Evolutionary conservation across 2,329 filamentous ascomycete species (phyloP).

Genomic region (Arthrobotrys musiformis): DNA sequence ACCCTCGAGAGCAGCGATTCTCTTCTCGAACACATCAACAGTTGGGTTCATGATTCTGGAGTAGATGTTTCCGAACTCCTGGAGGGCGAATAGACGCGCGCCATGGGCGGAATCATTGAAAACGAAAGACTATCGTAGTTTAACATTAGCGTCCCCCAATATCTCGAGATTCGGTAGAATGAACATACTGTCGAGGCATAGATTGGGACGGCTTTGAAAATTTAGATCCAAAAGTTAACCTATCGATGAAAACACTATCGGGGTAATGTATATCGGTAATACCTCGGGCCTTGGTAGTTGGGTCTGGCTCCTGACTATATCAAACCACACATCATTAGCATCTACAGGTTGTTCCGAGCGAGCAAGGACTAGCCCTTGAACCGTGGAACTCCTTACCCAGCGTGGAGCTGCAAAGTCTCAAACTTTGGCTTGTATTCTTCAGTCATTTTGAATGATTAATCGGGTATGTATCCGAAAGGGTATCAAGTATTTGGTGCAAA

Average conservation of each 20-base stretch:
- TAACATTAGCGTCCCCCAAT: slow-evolving; percentile 26
- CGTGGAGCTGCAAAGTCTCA: slow-evolving; percentile 86
- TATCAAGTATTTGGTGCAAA: not conserved
- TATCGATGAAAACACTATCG: not conserved
- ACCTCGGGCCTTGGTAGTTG: slow-evolving; percentile 75
- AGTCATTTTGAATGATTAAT: slow-evolving; percentile 17
- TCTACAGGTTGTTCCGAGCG: not conserved
- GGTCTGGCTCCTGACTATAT: slow-evolving; percentile 79
- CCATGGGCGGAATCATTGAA: slow-evolving; percentile 98
- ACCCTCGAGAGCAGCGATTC: slow-evolving; percentile 93
- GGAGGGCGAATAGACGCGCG: slow-evolving; percentile 92
- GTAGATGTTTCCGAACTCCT: slow-evolving; percentile 98
- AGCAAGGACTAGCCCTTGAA: not conserved
- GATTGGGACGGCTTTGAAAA: slow-evolving; percentile 83
- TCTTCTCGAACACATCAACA: slow-evolving; percentile 94
- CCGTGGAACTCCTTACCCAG: slow-evolving; percentile 71
- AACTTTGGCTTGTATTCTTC: slow-evolving; percentile 69
- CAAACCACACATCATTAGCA: slow-evolving; percentile 40
- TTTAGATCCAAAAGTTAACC: not conserved
- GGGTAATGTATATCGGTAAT: not conserved
- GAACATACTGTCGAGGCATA: slow-evolving; percentile 83
- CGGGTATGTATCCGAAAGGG: not conserved
- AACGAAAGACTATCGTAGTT: slow-evolving; percentile 73
- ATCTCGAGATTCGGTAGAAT: not conserved
- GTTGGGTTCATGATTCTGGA: slow-evolving; percentile 97